Evolutionary conservation across 129 eudicot species (phyloP).

Genomic region (Glebionis coronaria): DNA sequence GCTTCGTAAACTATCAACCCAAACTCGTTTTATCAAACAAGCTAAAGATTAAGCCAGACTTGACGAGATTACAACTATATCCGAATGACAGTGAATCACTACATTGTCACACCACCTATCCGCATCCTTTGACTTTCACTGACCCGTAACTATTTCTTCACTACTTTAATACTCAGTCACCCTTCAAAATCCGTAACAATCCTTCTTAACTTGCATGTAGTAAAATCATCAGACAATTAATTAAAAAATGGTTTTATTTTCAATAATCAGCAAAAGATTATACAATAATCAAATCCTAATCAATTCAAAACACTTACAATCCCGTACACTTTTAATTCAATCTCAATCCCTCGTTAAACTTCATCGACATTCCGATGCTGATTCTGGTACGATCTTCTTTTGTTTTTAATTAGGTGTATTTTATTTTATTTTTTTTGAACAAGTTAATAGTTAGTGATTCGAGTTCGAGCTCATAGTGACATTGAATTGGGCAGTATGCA

Average conservation of each 20-base stretch:
- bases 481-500: too few relatives aligned
- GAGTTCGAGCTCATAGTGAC: too few relatives aligned
- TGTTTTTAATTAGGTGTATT: too few relatives aligned
- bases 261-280: conserved; percentile 35
- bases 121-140: background rate
- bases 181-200: background rate
- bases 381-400: conserved; percentile 53
- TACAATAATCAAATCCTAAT: conserved; percentile 26
- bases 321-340: conserved; percentile 65
- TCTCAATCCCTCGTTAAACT: conserved; percentile 70
- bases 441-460: too few relatives aligned
- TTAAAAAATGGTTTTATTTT: conserved; percentile 41
- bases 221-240: background rate
- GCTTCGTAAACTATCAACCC: too few relatives aligned
- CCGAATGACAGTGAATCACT: too few relatives aligned
- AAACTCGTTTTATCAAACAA: too few relatives aligned
- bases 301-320: conserved; percentile 32
- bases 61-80: too few relatives aligned
- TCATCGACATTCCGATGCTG: conserved; percentile 50
- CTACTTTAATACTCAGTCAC: conserved; percentile 21
- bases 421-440: too few relatives aligned
- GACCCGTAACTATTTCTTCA: conserved; percentile 13
- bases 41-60: too few relatives aligned
- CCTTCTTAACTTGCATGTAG: background rate
- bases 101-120: too few relatives aligned